Evolutionary conservation across 495 filamentous ascomycete species (phyloP).

Genomic region (Pyrenopolyporus hunteri): DNA sequence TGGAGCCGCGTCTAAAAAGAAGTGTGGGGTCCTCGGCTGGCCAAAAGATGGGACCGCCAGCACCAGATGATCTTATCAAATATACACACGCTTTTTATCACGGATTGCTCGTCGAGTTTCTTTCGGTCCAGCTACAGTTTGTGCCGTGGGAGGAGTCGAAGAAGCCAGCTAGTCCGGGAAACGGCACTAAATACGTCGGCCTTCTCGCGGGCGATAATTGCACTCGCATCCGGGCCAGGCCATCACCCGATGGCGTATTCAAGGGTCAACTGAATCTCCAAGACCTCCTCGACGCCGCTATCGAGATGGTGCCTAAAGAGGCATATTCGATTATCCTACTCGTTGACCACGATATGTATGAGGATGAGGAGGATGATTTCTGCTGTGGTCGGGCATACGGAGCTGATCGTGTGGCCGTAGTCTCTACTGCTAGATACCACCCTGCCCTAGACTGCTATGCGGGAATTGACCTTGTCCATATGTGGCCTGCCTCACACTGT

Average conservation of each 20-base stretch:
- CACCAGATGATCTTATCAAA: slow-evolving; percentile 46
- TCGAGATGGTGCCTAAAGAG: slow-evolving; percentile 61
- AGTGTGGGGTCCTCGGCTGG: background rate
- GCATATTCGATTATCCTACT: slow-evolving; percentile 66
- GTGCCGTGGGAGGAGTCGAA: slow-evolving; percentile 51
- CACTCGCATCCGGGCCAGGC: slow-evolving; percentile 61
- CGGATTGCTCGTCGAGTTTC: slow-evolving; percentile 58
- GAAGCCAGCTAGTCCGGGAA: slow-evolving; percentile 13
- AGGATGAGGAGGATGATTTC: slow-evolving; percentile 70
- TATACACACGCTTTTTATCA: slow-evolving; percentile 70
- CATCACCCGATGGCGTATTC: slow-evolving; percentile 56
- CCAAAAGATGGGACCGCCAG: slow-evolving; percentile 20
- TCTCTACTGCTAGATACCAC: slow-evolving; percentile 65
- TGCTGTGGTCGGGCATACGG: slow-evolving; percentile 73
- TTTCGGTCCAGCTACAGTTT: slow-evolving; percentile 48
- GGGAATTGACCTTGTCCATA: slow-evolving; percentile 57
- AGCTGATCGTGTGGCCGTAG: slow-evolving; percentile 63
- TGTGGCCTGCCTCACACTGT: slow-evolving; percentile 71
- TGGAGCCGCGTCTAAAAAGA: slow-evolving; percentile 22
- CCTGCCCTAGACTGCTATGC: slow-evolving; percentile 56
- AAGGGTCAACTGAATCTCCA: slow-evolving; percentile 64
- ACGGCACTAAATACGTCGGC: slow-evolving; percentile 46
- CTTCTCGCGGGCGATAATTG: slow-evolving; percentile 45
- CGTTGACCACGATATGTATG: slow-evolving; percentile 67
- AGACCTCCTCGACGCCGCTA: slow-evolving; percentile 67